Evolutionary conservation across 2,329 filamentous ascomycete genomes (phyloP), one percentile per base, ranked within the genome.

Genomic region (Ophiosphaerella herpotricha): DNA sequence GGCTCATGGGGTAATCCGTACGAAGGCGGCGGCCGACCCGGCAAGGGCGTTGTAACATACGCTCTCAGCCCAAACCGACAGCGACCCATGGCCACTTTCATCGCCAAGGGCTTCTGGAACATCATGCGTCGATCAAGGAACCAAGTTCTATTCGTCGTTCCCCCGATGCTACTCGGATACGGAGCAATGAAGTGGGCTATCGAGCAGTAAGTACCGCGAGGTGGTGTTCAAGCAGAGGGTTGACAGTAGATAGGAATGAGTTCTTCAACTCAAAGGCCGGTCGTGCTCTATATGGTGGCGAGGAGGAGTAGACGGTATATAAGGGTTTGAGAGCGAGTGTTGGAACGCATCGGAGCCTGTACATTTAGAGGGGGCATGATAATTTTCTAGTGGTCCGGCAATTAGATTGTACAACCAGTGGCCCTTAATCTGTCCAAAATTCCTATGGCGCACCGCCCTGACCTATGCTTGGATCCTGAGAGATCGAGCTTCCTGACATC

Each of bases 21-120:
- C 58, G 67, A 77, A 68, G 68, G 64, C 45, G 70, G 70, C 40
- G 68, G 66, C 58, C 59, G 64, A 34, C 74, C 78, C 33, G 84
- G 86, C 71, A 84, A 84, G 69, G 84, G 84, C 67, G 78, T 87
- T 52, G 77, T 80, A 48, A 80, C 80, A 68, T 97, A 95, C 79
- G 83, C 87, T 61, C 73, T 99, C 63, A 87, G 90, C 65, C 78
- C 88, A 63, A 97, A 99, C 84, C 88, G 89, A 74, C 93, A 96
- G 81, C 87, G 89, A 70, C 89, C 91, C 58, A 82, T 96, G 63
- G 91, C 91, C 58, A 90, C 90, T 67, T 80, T 87, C 53, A 76
- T 82, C 60, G 79, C 93, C 76, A 89, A 87, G 63, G 93, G 92
- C 70, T 78, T 97, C 80, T 97, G 97, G 87, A 99, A 99, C 85